phyloP scores from a whole-genome alignment of 2,329 filamentous ascomycete genomes.

The Sclerotinia sclerotiorum region DNA sequence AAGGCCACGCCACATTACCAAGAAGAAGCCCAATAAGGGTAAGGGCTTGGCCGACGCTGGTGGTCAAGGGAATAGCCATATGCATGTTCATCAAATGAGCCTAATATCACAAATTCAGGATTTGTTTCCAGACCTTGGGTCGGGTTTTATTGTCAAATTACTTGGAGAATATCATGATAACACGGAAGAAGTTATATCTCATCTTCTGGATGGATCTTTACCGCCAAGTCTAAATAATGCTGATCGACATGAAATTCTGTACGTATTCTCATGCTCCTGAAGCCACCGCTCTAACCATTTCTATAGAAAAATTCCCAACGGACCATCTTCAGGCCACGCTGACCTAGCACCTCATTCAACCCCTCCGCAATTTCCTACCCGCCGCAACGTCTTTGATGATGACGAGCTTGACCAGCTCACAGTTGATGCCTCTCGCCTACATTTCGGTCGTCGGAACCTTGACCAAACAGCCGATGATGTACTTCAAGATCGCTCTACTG shows the following conservation, averaged over 20 bases:
- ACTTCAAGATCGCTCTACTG: slow-evolving; percentile 61
- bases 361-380: slow-evolving; percentile 54
- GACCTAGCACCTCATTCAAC: slow-evolving; percentile 60
- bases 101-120: slow-evolving; percentile 90
- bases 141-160: slow-evolving; percentile 75
- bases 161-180: slow-evolving; percentile 78
- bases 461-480: slow-evolving; percentile 69
- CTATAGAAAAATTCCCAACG: slow-evolving; percentile 31
- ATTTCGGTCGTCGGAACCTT: slow-evolving; percentile 72
- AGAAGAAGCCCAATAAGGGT: slow-evolving; percentile 18
- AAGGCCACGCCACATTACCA: slow-evolving; percentile 51
- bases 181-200: slow-evolving; percentile 75
- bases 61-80: slow-evolving; percentile 31
- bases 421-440: slow-evolving; percentile 65
- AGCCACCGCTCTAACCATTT: slow-evolving; percentile 14
- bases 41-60: slow-evolving; percentile 56
- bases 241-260: slow-evolving; percentile 61
- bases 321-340: slow-evolving; percentile 37
- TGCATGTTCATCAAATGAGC: slow-evolving; percentile 77
- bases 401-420: slow-evolving; percentile 75
- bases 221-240: slow-evolving; percentile 63
- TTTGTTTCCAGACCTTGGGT: slow-evolving; percentile 83
- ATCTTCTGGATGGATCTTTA: slow-evolving; percentile 76
- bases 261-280: slow-evolving; percentile 23
- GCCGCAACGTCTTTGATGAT: slow-evolving; percentile 75